phyloP scores from a whole-genome alignment of 495 filamentous ascomycete species.

The Symbiotaphrina buchneri region DNA sequence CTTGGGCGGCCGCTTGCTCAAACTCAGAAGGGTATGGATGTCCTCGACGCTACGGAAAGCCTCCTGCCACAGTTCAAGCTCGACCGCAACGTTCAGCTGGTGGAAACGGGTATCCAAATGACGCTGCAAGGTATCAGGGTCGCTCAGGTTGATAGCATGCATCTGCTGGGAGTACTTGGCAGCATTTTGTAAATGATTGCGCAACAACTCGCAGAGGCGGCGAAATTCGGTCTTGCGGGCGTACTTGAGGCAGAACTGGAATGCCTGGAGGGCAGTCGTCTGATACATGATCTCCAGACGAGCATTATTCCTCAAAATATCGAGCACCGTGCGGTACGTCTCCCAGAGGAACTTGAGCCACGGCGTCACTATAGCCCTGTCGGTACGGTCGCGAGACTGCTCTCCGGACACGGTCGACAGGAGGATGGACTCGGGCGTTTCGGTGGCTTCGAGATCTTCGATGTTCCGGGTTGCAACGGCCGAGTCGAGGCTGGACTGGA shows the following conservation, averaged over 20 bases:
- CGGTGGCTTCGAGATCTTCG: constrained; percentile 88
- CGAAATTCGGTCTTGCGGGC: constrained; percentile 98
- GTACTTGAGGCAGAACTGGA: constrained; percentile 96
- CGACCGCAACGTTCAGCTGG: constrained; percentile 93
- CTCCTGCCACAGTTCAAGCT: constrained; percentile 97
- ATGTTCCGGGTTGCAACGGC: constrained; percentile 47
- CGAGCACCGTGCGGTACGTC: constrained; percentile 95
- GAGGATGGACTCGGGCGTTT: constrained; percentile 95
- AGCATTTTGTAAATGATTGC: constrained; percentile 97
- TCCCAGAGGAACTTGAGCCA: constrained; percentile 99
- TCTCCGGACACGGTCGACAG: constrained; percentile 95
- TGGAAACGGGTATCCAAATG: constrained; percentile 96
- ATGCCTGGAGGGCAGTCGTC: constrained; percentile 89
- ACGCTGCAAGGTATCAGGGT: constrained; percentile 88
- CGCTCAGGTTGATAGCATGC: constrained; percentile 97
- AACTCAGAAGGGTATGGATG: constrained; percentile 92
- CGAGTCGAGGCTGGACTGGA: constrained; percentile 69
- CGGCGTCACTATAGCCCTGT: constrained; percentile 91
- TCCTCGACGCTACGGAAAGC: constrained; percentile 97
- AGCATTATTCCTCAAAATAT: constrained; percentile 97
- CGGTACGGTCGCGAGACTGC: constrained; percentile 87
- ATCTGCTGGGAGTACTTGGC: constrained; percentile 98
- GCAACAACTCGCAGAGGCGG: constrained; percentile 86
- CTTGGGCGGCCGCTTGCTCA: constrained; percentile 98
- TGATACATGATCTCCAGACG: constrained; percentile 95